Conservation (phyloP, 2,329 filamentous ascomycete genomes). For the Epicoccum nigrum region DNA sequence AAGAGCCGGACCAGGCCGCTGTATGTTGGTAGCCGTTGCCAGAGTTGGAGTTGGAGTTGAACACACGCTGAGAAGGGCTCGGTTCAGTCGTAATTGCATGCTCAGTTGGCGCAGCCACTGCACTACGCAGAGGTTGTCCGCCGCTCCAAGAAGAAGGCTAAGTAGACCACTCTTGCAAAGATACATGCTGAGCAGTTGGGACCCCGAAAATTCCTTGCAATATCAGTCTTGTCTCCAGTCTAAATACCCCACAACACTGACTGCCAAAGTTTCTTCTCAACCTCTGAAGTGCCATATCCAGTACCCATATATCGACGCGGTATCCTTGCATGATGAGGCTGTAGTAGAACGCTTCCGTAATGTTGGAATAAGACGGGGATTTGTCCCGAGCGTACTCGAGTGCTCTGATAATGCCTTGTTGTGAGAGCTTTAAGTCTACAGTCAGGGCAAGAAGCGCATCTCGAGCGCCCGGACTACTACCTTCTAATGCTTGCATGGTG, state of each 20-base stretch:
- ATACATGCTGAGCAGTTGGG: neutral
- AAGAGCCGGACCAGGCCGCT: neutral
- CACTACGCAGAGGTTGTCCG: no score
- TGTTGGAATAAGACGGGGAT: neutral
- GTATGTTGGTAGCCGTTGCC: neutral
- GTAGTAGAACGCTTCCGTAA: constrained; percentile 1
- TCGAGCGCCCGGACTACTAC: constrained; percentile 2
- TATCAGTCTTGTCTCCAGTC: neutral
- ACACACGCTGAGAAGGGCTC: neutral
- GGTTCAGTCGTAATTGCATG: neutral
- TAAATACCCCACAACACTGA: neutral
- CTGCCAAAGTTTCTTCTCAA: constrained; percentile 1
- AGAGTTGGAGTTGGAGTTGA: neutral
- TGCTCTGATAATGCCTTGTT: neutral
- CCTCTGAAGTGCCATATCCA: neutral
- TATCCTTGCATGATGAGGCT: constrained; percentile 1
- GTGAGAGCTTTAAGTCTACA: neutral
- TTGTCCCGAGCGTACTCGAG: constrained; percentile 6
- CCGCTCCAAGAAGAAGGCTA: neutral
- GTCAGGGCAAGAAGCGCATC: neutral
- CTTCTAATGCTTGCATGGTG: constrained; percentile 1
- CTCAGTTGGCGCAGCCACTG: neutral
- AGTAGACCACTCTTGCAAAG: neutral
- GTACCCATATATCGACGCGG: neutral
- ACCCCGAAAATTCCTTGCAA: neutral